Evolutionary conservation across 2,329 filamentous ascomycete genomes (phyloP).

Genomic region (Fusarium sp.): DNA sequence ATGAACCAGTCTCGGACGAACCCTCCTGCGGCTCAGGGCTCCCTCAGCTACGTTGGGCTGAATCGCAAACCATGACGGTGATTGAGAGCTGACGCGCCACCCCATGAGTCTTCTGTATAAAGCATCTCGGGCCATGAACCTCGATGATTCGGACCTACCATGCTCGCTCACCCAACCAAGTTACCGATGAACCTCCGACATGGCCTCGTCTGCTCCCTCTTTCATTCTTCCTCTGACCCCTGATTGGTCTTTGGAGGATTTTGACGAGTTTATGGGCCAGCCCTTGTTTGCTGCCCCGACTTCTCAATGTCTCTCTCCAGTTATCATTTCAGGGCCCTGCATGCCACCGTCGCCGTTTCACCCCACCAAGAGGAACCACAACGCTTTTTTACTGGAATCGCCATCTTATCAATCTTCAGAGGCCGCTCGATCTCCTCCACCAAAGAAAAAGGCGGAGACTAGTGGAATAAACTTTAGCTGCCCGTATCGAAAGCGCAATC

Average conservation of each 20-base stretch:
- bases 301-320: neutral
- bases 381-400: neutral
- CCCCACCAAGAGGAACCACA: neutral
- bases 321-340: neutral
- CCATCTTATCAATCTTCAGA: neutral
- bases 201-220: neutral
- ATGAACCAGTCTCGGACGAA: neutral
- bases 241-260: neutral
- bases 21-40: neutral
- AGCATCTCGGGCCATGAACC: neutral
- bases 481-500: constrained; percentile 5
- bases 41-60: neutral
- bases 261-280: neutral
- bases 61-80: neutral
- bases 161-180: neutral
- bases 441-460: neutral
- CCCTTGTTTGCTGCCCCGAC: neutral
- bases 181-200: neutral
- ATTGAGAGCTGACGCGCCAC: neutral
- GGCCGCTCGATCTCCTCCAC: neutral
- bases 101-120: neutral
- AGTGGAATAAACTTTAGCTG: neutral
- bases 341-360: neutral
- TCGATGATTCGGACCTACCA: neutral
- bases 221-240: neutral